Conservation (phyloP, 1,139 yeast genomes). For the Casaregolazyma lundiana region DNA sequence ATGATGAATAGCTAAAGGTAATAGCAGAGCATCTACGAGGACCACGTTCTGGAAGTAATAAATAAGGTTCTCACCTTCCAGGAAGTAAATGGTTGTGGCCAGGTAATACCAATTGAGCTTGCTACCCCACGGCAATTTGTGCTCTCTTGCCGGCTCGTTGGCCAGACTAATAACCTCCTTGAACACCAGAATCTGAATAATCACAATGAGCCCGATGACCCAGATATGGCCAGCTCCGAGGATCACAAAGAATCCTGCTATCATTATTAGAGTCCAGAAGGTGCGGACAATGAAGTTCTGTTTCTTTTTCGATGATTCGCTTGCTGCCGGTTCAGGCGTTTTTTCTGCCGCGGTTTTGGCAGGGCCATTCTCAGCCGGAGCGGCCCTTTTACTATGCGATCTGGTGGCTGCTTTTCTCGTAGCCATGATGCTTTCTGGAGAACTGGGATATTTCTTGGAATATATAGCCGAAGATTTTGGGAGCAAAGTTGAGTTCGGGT, state of each 20-base stretch:
- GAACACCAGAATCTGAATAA: constrained; percentile 77
- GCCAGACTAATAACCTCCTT: constrained; percentile 83
- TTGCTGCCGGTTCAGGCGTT: neutral
- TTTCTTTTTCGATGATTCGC: constrained; percentile 50
- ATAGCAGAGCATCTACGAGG: constrained; percentile 35
- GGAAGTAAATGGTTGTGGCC: constrained; percentile 75
- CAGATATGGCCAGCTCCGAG: constrained; percentile 86
- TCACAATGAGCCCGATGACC: constrained; percentile 64
- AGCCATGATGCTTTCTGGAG: neutral
- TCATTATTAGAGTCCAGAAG: constrained; percentile 94
- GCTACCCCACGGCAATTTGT: constrained; percentile 75
- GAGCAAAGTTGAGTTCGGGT: neutral
- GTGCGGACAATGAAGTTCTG: constrained; percentile 85
- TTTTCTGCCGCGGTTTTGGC: neutral
- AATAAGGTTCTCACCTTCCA: constrained; percentile 82
- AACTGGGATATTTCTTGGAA: no score
- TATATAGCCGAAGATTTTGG: constrained; percentile 2
- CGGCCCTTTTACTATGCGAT: neutral
- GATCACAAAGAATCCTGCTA: constrained; percentile 61
- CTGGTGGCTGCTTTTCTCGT: neutral
- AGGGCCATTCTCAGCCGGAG: neutral
- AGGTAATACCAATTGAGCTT: constrained; percentile 78
- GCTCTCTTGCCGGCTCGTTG: constrained; percentile 80
- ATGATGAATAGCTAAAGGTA: constrained; percentile 60
- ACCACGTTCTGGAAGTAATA: constrained; percentile 52